Conservation (phyloP, 192 early-diverging fungal species). For the Coemansia sp. region DNA sequence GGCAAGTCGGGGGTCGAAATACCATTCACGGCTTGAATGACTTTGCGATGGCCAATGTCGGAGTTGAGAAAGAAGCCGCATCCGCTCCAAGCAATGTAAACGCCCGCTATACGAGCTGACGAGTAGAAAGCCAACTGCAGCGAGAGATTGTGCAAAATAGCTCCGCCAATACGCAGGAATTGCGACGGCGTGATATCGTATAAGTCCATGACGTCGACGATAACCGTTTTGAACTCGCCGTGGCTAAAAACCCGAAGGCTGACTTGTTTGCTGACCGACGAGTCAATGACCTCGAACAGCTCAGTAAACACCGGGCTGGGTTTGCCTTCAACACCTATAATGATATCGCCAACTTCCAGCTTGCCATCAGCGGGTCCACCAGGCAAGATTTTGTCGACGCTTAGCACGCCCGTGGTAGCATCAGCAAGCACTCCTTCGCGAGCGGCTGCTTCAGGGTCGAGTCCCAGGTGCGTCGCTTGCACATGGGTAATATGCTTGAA, state of each 20-base stretch:
- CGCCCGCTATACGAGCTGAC: slow-evolving; percentile 28
- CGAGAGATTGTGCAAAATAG: slow-evolving; percentile 68
- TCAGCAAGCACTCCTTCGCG: slow-evolving; percentile 64
- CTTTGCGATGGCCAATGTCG: background rate
- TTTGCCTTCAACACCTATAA: slow-evolving; percentile 61
- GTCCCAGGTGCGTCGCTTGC: slow-evolving; percentile 30
- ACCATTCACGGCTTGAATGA: slow-evolving; percentile 27
- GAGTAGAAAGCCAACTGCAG: slow-evolving; percentile 62
- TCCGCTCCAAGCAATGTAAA: slow-evolving; percentile 8
- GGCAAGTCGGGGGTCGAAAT: slow-evolving; percentile 21
- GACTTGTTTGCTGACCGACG: slow-evolving; percentile 55
- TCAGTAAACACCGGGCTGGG: slow-evolving; percentile 66
- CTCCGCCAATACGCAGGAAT: slow-evolving; percentile 79
- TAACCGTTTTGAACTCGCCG: slow-evolving; percentile 47
- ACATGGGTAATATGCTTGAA: slow-evolving; percentile 67
- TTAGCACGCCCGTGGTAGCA: slow-evolving; percentile 67
- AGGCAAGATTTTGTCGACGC: slow-evolving; percentile 62
- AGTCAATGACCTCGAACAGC: slow-evolving; percentile 64
- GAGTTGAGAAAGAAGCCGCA: background rate
- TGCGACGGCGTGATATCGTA: slow-evolving; percentile 78
- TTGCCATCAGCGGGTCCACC: slow-evolving; percentile 69
- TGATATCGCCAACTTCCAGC: slow-evolving; percentile 70
- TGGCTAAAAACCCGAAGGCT: slow-evolving; percentile 61
- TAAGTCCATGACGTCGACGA: slow-evolving; percentile 64
- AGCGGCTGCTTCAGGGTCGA: slow-evolving; percentile 6